These are phyloP conservation scores for Calendula officinalis DNA, from an alignment of 129 eudicot species.

Conservation along the genomic window DNA sequence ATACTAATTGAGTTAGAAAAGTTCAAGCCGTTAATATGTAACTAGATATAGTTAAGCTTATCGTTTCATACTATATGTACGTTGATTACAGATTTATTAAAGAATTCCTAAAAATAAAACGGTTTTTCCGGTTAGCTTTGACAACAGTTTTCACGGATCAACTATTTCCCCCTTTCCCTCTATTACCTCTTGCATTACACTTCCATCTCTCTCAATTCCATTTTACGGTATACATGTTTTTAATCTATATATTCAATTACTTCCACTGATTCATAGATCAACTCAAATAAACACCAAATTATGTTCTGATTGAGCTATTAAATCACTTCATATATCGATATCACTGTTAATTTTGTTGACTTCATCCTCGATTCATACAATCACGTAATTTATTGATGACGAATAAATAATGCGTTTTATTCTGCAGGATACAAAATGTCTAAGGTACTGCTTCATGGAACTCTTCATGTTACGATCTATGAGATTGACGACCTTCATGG, in stretches of 20 bases:
- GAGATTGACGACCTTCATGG: slow-evolving; percentile 56
- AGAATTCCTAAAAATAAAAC: slow-evolving; percentile 31
- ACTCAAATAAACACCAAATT: neutral
- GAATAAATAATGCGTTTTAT: neutral
- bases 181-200: slow-evolving; percentile 24
- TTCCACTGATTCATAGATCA: neutral
- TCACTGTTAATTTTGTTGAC: neutral
- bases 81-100: neutral
- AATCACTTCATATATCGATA: neutral
- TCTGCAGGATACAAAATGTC: slow-evolving; percentile 43
- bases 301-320: neutral
- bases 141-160: slow-evolving; percentile 40
- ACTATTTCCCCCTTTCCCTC: slow-evolving; percentile 15
- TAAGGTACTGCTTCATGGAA: slow-evolving; percentile 65
- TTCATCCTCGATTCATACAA: neutral
- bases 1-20: no score
- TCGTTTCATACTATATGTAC: no score
- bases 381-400: slow-evolving; percentile 1
- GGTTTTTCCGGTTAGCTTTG: slow-evolving; percentile 17
- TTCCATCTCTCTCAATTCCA: slow-evolving; percentile 7
- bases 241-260: slow-evolving; percentile 1
- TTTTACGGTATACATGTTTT: slow-evolving; percentile 3
- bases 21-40: no score
- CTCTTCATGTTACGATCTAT: slow-evolving; percentile 64
- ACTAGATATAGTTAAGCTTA: no score